phyloP scores from a whole-genome alignment of 2,329 filamentous ascomycete species.

The Fusarium coffeatum region DNA sequence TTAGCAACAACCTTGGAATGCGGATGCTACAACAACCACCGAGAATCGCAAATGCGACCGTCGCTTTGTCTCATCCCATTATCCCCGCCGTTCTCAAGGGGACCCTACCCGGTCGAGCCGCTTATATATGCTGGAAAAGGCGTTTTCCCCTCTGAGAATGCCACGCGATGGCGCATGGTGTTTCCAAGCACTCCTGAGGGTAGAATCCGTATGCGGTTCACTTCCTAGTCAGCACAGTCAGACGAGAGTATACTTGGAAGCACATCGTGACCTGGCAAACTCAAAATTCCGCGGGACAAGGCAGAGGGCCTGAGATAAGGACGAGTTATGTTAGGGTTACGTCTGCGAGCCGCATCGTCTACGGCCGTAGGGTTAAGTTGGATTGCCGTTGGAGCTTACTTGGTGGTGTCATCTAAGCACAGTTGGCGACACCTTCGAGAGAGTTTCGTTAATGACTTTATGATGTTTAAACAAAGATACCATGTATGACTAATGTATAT shows the following conservation, averaged over 20 bases:
- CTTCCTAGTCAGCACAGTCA: not conserved
- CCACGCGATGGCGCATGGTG: too few species aligned
- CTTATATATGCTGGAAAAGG: not conserved
- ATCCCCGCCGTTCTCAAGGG: not conserved
- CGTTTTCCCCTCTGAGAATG: not conserved
- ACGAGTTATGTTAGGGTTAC: not conserved
- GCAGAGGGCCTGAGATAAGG: not conserved
- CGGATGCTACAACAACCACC: not conserved
- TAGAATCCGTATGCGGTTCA: not conserved
- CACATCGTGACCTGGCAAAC: too few species aligned
- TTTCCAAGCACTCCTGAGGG: not conserved
- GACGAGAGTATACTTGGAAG: too few species aligned
- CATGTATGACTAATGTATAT: not conserved
- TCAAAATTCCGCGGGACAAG: not conserved
- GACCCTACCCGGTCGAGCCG: too few species aligned
- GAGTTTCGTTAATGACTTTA: not conserved
- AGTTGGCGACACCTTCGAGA: not conserved
- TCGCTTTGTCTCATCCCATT: too few species aligned
- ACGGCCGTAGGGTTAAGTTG: too few species aligned
- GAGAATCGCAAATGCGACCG: not conserved
- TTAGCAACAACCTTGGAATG: not conserved
- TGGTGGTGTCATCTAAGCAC: not conserved
- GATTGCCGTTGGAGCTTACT: not conserved
- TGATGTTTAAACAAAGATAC: not conserved
- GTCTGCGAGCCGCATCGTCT: too few species aligned